Evolutionary conservation across 208 protist species (phyloP), one percentile per base, ranked within the genome.

Genomic region (Trypanosoma theileri): DNA sequence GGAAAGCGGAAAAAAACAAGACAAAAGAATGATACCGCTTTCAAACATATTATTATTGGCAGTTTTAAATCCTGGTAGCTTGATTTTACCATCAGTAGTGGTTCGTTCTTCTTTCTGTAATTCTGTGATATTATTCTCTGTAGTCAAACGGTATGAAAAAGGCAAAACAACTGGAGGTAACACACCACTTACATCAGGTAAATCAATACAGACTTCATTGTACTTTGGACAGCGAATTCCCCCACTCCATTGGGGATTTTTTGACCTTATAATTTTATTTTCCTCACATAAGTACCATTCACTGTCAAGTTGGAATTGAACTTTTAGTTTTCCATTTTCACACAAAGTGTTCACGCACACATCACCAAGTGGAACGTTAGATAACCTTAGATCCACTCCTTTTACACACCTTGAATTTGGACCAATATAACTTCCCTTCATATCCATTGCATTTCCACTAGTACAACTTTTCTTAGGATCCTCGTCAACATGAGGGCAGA

Each of bases 211-310:
- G 62, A 90, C 74, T 13, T 84, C 73, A 1, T 59, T 40, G 31
- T 75, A 77, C 17, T 70, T 70, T 0, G 79, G 77, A 46, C 84
- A 90, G n/a, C 40, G 35, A 40, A 86, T 71, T 7, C 21, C 16
- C 14, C 84, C 79, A 22, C 50, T 55, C 8, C 44, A 59, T 19
- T 81, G 59, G 4, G n/a, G 42, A 1, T 10, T n/a, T 17, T 63
- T 80, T 14, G 64, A 58, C 12, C 21, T 66, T n/a, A 81, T 52
- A 0, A 35, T 0, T 1, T 19, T 19, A 13, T 71, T 71, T 10
- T 56, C 40, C 17, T 24, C 24, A 57, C 75, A 81, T 3, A 13
- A 0, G 17, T 69, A 13, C 57, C 54, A 81, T 19, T 53, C 9
- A 9, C 1, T 14, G 11, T 48, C 16, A 48, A 48, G 9, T 3